These are phyloP conservation scores for Durusdinium trenchii DNA, from an alignment of 73 alveolate species.

Conservation along the genomic window DNA sequence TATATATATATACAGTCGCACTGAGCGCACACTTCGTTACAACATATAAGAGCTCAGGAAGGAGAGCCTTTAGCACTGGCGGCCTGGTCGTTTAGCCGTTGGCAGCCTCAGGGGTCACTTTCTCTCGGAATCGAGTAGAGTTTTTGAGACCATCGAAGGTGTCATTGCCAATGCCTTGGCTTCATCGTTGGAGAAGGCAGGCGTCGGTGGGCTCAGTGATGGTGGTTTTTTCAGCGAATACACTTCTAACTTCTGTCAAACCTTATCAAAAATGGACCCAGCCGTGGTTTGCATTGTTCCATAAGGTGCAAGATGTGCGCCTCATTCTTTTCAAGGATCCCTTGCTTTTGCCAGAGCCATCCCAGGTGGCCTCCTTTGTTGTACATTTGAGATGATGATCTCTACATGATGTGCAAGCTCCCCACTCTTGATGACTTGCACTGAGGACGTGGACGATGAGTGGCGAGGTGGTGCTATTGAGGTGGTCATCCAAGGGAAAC, in stretches of 20 bases:
- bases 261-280: not conserved
- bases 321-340: conserved; percentile 47
- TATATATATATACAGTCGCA: not conserved
- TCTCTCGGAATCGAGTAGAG: not conserved
- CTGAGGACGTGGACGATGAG: not conserved
- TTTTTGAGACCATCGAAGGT: conserved; percentile 18
- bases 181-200: conserved; percentile 52
- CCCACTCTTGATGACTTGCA: not conserved
- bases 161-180: conserved; percentile 59
- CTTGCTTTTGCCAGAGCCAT: conserved; percentile 51
- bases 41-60: not conserved
- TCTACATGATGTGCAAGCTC: not conserved
- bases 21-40: not conserved
- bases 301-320: conserved; percentile 76
- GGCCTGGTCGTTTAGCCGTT: conserved; percentile 76
- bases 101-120: not conserved
- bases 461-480: conserved; percentile 48
- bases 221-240: not conserved
- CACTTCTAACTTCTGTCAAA: not conserved
- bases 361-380: not conserved
- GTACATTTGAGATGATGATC: not conserved
- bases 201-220: conserved; percentile 27
- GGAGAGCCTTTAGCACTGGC: conserved; percentile 83
- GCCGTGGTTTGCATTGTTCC: not conserved
- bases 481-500: not conserved